These are phyloP conservation scores for Parascedosporium putredinis DNA, from an alignment of 2,329 filamentous ascomycete species.

Conservation along the genomic window DNA sequence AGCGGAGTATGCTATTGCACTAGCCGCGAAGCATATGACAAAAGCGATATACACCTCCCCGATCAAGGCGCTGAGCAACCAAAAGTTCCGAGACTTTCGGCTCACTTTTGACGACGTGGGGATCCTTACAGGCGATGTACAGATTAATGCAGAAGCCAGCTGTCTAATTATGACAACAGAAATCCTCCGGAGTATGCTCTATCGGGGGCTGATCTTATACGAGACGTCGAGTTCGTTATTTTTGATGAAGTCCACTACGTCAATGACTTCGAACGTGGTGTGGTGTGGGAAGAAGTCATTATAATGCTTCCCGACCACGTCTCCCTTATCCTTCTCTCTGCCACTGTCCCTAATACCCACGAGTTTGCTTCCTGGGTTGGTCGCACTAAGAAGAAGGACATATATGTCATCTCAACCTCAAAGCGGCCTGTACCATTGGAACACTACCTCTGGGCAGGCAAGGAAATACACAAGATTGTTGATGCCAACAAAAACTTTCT, in stretches of 20 bases:
- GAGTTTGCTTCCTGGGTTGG: constrained; percentile 99
- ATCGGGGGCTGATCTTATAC: constrained; percentile 86
- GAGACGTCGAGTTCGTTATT: constrained; percentile 97
- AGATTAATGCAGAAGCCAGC: constrained; percentile 94
- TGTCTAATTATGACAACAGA: constrained; percentile 99
- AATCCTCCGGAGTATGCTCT: constrained; percentile 95
- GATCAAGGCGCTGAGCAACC: constrained; percentile 96
- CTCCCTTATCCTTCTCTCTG: constrained; percentile 86
- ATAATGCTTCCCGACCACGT: constrained; percentile 99
- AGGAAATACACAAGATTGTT: constrained; percentile 89
- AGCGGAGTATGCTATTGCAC: constrained; percentile 91
- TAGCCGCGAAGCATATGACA: constrained; percentile 97
- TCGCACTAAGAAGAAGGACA: constrained; percentile 95
- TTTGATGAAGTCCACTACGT: constrained; percentile 99
- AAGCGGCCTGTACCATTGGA: constrained; percentile 92
- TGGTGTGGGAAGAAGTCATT: constrained; percentile 99
- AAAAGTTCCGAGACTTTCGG: constrained; percentile 95
- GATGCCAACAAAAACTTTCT: constrained; percentile 85
- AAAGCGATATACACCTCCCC: constrained; percentile 98
- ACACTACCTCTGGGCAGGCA: constrained; percentile 92
- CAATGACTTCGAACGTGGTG: constrained; percentile 88
- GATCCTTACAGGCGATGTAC: constrained; percentile 92
- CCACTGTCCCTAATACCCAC: constrained; percentile 92
- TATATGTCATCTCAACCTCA: constrained; percentile 95
- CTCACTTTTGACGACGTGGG: constrained; percentile 89